phyloP scores from a whole-genome alignment of 768 basidiomycete species.

The Boletus reticuloceps region DNA sequence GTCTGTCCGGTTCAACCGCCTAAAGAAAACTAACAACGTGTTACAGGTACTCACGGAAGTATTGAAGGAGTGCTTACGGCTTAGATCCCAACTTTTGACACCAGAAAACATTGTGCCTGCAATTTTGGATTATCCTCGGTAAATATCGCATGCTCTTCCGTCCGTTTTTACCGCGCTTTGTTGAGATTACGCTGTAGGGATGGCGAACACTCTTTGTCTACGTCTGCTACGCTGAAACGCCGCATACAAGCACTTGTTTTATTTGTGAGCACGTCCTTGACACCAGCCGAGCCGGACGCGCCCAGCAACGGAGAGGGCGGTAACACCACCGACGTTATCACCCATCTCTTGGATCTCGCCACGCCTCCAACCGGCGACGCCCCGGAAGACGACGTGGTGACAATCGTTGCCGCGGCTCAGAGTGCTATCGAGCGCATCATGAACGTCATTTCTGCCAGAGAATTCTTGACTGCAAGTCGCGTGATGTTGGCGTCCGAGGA shows the following conservation, averaged over 20 bases:
- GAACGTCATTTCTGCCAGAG: conserved; percentile 61
- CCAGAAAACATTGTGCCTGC: conserved; percentile 38
- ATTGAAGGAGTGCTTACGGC: conserved; percentile 62
- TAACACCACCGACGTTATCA: conserved; percentile 42
- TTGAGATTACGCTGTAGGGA: conserved; percentile 40
- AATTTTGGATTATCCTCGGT: conserved; percentile 61
- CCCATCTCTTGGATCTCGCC: conserved; percentile 48
- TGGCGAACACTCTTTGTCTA: conserved; percentile 51
- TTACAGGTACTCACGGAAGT: conserved; percentile 60
- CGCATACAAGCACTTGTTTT: conserved; percentile 67
- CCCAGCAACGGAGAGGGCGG: conserved; percentile 12
- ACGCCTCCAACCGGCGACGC: conserved; percentile 31
- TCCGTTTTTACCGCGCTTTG: neutral
- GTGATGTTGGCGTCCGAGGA: conserved; percentile 57
- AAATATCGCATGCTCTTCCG: neutral
- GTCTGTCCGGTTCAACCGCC: conserved; percentile 16
- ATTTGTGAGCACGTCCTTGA: conserved; percentile 57
- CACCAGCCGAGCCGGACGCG: conserved; percentile 26
- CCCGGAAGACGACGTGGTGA: conserved; percentile 38
- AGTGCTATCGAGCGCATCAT: conserved; percentile 53
- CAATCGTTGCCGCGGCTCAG: conserved; percentile 48
- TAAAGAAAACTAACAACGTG: neutral
- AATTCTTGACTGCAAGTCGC: conserved; percentile 61
- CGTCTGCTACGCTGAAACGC: conserved; percentile 46
- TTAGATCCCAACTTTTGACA: conserved; percentile 43